Percentiles rank a stretch among this genome's conserved stretches.
phyloP scores from a whole-genome alignment of 2,329 filamentous ascomycete species.

The Cercospora sojina region DNA sequence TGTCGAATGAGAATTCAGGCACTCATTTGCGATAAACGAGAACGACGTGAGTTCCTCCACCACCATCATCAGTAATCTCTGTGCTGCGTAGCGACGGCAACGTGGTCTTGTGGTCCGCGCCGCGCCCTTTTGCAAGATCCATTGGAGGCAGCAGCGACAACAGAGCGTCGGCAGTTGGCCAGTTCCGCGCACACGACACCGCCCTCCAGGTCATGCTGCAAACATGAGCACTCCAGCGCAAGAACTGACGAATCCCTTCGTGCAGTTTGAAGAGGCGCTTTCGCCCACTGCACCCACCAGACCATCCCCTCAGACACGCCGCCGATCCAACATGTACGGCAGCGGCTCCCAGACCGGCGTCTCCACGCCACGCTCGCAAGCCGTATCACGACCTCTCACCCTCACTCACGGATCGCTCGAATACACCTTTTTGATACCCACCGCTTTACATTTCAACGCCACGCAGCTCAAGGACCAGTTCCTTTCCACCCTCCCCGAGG shows the following conservation, averaged over 20 bases:
- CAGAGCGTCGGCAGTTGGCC: neutral
- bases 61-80: neutral
- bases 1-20: conserved; percentile 22
- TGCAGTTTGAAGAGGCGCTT: conserved; percentile 21
- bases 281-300: conserved; percentile 19
- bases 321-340: conserved; percentile 30
- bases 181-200: neutral
- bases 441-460: conserved; percentile 92
- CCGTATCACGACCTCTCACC: conserved; percentile 86
- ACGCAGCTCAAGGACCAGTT: conserved; percentile 92
- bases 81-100: conserved; percentile 1
- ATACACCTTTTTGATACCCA: conserved; percentile 92
- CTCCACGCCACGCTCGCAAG: conserved; percentile 89
- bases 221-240: conserved; percentile 28
- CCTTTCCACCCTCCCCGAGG: conserved; percentile 75
- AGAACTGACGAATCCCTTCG: conserved; percentile 26
- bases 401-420: conserved; percentile 93
- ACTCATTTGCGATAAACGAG: conserved; percentile 11
- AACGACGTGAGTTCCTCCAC: conserved; percentile 21
- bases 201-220: neutral
- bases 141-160: neutral
- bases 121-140: neutral
- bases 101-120: neutral
- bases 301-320: conserved; percentile 2
- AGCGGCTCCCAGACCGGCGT: conserved; percentile 75